Percentiles rank a stretch among this genome's conserved stretches.
phyloP scores from a whole-genome alignment of 805 yeast genomes.

The Candida boleticola region DNA sequence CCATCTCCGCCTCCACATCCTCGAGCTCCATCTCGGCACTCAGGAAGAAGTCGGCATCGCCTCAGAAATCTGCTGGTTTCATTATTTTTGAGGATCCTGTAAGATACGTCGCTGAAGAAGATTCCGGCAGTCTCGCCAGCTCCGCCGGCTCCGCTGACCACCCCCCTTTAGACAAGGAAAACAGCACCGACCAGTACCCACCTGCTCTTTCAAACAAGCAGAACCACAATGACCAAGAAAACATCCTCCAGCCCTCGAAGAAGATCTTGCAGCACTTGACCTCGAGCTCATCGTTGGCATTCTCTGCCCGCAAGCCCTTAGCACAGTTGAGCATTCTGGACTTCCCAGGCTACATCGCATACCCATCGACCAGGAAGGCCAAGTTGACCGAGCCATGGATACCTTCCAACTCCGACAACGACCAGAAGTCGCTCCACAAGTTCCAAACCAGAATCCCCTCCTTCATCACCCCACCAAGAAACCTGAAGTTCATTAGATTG shows the following conservation, averaged over 20 bases:
- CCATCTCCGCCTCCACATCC: neutral
- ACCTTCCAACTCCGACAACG: slow-evolving; percentile 29
- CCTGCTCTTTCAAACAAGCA: slow-evolving; percentile 14
- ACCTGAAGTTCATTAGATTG: slow-evolving; percentile 5
- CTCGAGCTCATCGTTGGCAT: neutral
- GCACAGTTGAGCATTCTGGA: slow-evolving; percentile 25
- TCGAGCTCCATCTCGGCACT: no score
- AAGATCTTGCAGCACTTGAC: neutral
- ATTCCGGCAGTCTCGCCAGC: neutral
- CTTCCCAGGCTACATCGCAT: slow-evolving; percentile 27
- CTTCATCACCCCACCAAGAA: slow-evolving; percentile 35
- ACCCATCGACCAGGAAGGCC: slow-evolving; percentile 10
- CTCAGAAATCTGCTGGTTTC: neutral
- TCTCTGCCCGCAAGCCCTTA: slow-evolving; percentile 23
- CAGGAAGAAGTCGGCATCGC: neutral
- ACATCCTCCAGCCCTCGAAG: slow-evolving; percentile 34
- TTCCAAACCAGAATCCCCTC: slow-evolving; percentile 26
- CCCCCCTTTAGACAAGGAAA: neutral
- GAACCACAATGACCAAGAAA: slow-evolving; percentile 40
- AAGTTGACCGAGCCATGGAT: slow-evolving; percentile 25
- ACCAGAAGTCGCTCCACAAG: slow-evolving; percentile 27
- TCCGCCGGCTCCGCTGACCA: neutral
- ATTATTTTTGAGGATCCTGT: slow-evolving; percentile 5
- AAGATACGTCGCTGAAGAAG: neutral
- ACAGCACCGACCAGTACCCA: neutral